Base-by-base conservation (phyloP, 2,329 filamentous ascomycete species). In the Graphiopsis chlorocephala region DNA sequence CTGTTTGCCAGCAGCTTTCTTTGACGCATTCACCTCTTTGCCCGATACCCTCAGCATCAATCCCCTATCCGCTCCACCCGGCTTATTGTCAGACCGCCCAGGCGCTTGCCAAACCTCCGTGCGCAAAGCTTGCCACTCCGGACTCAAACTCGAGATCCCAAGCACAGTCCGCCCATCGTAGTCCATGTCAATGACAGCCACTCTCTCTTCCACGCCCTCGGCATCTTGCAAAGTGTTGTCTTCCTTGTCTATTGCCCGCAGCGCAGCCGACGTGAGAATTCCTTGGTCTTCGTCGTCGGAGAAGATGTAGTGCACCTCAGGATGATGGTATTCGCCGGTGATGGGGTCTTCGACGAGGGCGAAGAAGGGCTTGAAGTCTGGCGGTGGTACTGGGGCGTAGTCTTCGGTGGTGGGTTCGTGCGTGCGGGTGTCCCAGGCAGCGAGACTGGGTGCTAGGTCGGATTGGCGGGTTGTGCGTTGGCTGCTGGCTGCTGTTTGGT, bases 261-360 rank as follows among this genome's bases (percentile, higher is more conserved):
- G 77, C 5, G 84, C 84, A 1, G 90, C 88, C 42, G 87, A 84
- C 1, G 90, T 90, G 42, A 96, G 82, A 52, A 90, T 81, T 4
- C 42, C 55, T 29, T 59, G 53, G 55, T 93, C 90, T 74, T 97
- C 93, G 78, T 98, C 95, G 77, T 98, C 93, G 71, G 87, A 86
- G 80, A 99, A 98, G 73, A 98, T 85, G 80, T 98, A 98, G 79
- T 94, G 92, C 1, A 97, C 88, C 61, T 86, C 88, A 1, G 94
- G 95, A 75, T 98, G 93, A 72, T 92, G 84, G 67, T 92, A 90
- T 53, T 91, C 86, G 71, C 87, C 85, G 10, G 86, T 88, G n/a
- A 86, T 85, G 12, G 84, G 79, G 76, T 97, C 93, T 73, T 91
- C 88, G 68, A 98, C 83, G 48, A 97, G 82, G 0, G 92, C 90